A percentile compares a stretch with the other conserved stretches of the same genome.
phyloP scores from a whole-genome alignment of 2,329 filamentous ascomycete genomes.

The Xylariaceae sp. region DNA sequence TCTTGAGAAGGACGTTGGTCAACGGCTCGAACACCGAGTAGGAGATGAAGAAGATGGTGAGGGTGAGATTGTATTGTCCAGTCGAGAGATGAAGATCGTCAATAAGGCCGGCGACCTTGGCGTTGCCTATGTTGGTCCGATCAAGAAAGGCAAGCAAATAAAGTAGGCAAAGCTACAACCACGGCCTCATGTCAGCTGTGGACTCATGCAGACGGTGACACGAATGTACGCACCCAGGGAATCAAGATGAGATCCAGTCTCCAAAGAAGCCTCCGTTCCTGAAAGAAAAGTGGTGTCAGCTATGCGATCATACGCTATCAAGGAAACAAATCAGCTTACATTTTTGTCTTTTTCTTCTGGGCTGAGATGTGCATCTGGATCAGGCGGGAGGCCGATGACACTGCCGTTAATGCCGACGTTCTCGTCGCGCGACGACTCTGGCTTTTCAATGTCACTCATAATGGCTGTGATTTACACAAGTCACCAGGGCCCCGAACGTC shows the following conservation, averaged over 20 bases:
- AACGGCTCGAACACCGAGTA: constrained; percentile 75
- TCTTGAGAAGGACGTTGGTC: constrained; percentile 77
- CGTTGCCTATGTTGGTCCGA: constrained; percentile 70
- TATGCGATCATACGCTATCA: constrained; percentile 5
- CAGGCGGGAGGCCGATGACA: constrained; percentile 27
- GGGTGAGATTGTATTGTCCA: constrained; percentile 63
- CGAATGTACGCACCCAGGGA: constrained; percentile 29
- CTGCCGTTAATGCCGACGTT: constrained; percentile 14
- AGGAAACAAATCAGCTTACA: constrained; percentile 33
- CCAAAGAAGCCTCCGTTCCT: constrained; percentile 31
- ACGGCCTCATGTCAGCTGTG: constrained; percentile 2
- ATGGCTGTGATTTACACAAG: constrained; percentile 1
- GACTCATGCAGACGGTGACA: neutral
- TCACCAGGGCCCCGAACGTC: neutral
- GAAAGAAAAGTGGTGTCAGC: no score
- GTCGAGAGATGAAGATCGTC: constrained; percentile 56
- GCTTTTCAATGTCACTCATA: constrained; percentile 30
- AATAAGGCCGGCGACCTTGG: constrained; percentile 50
- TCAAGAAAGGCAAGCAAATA: constrained; percentile 69
- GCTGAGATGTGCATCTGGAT: constrained; percentile 54
- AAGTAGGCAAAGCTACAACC: constrained; percentile 14
- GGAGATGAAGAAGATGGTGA: constrained; percentile 83
- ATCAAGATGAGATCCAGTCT: constrained; percentile 32
- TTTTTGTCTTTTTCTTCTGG: constrained; percentile 50
- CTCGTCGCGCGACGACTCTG: constrained; percentile 19